These are phyloP conservation scores for Meyerozyma sp. DNA, from an alignment of 1,139 yeast species.

Conservation along the genomic window DNA sequence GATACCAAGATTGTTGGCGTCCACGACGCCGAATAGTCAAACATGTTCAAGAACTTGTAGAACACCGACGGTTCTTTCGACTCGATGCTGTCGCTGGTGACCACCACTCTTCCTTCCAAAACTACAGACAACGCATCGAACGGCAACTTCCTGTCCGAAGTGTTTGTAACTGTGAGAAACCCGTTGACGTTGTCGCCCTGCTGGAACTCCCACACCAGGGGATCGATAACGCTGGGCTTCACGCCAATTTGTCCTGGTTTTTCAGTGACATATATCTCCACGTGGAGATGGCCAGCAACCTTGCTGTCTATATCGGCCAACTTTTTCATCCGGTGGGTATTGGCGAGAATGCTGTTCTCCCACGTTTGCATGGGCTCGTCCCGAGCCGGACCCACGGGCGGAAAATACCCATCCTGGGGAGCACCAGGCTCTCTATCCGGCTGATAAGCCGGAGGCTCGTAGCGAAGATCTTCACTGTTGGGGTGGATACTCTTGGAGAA, in stretches of 20 bases:
- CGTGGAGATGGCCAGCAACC: slow-evolving; percentile 11
- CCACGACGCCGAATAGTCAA: slow-evolving; percentile 39
- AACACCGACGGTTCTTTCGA: slow-evolving; percentile 12
- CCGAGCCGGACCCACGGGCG: slow-evolving; percentile 4
- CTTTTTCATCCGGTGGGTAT: slow-evolving; percentile 18
- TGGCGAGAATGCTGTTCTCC: slow-evolving; percentile 22
- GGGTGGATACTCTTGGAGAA: slow-evolving; percentile 22
- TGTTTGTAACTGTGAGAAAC: slow-evolving; percentile 25
- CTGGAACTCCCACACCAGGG: slow-evolving; percentile 12
- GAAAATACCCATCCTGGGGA: slow-evolving; percentile 6
- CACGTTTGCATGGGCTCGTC: slow-evolving; percentile 7
- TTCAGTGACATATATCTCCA: slow-evolving; percentile 15
- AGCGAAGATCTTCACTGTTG: slow-evolving; percentile 13
- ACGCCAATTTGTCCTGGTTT: slow-evolving; percentile 13
- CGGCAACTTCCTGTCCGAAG: slow-evolving; percentile 19
- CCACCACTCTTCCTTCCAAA: slow-evolving; percentile 31
- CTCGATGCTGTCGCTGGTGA: slow-evolving; percentile 9
- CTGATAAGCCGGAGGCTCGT: slow-evolving; percentile 20
- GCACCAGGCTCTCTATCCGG: slow-evolving; percentile 6
- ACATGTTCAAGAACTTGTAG: slow-evolving; percentile 36
- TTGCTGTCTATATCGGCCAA: slow-evolving; percentile 11
- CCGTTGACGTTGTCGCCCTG: slow-evolving; percentile 30
- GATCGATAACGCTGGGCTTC: slow-evolving; percentile 11
- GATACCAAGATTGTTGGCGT: slow-evolving; percentile 19
- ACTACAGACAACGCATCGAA: slow-evolving; percentile 41